These are phyloP conservation scores for Pachyrhizus erosus DNA, from an alignment of 306 rosid species.

Conservation along the genomic window DNA sequence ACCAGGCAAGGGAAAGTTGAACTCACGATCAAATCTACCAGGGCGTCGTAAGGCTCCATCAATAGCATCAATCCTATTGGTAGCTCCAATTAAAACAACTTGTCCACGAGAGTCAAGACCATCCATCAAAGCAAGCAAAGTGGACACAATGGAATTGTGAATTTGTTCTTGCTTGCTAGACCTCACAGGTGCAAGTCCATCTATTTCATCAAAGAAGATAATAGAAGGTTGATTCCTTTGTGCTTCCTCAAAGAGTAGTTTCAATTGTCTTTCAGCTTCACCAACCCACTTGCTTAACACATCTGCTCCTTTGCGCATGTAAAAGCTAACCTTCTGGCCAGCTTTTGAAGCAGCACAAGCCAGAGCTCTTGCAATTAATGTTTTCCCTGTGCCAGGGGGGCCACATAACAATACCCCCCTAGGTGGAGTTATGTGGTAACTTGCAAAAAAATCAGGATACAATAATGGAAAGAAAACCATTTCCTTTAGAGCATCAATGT, in stretches of 20 bases:
- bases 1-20: conserved; percentile 93
- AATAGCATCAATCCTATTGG: conserved; percentile 96
- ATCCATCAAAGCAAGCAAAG: conserved; percentile 99
- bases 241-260: conserved; percentile 98
- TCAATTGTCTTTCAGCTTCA: conserved; percentile 98
- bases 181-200: conserved; percentile 99
- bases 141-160: conserved; percentile 98
- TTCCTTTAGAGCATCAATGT: conserved; percentile 91
- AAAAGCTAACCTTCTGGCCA: conserved; percentile 98
- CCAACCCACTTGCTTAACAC: conserved; percentile 99
- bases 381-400: conserved; percentile 98
- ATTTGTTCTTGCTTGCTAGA: conserved; percentile 99
- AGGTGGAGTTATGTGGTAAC: conserved; percentile 98
- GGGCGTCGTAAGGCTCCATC: conserved; percentile 99
- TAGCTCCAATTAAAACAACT: conserved; percentile 98
- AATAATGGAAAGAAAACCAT: conserved; percentile 97
- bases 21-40: conserved; percentile 98
- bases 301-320: conserved; percentile 99
- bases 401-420: conserved; percentile 98
- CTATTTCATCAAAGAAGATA: conserved; percentile 97
- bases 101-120: conserved; percentile 99
- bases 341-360: conserved; percentile 99
- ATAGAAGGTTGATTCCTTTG: conserved; percentile 98
- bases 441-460: conserved; percentile 96
- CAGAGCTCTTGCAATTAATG: conserved; percentile 94